phyloP scores from a whole-genome alignment of 805 yeast species.

The Candida anglica region DNA sequence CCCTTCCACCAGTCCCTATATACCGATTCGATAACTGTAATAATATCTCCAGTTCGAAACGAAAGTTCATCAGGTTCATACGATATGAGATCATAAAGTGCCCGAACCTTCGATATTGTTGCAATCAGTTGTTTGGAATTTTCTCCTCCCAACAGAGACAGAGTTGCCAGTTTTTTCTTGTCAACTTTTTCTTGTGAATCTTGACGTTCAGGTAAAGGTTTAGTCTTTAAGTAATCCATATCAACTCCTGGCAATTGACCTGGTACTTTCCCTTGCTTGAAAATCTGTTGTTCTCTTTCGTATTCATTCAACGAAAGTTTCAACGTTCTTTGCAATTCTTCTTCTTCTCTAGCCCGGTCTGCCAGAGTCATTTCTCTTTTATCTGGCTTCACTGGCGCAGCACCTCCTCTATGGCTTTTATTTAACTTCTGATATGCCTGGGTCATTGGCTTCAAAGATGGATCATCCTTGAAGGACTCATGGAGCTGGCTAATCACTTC shows the following conservation, averaged over 20 bases:
- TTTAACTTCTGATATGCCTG: slow-evolving; percentile 54
- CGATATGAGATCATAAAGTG: slow-evolving; percentile 76
- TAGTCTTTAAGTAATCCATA: slow-evolving; percentile 16
- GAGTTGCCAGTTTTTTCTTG: slow-evolving; percentile 6
- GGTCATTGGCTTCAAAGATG: slow-evolving; percentile 66
- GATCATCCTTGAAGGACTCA: slow-evolving; percentile 64
- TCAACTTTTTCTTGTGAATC: slow-evolving; percentile 7
- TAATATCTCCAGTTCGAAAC: slow-evolving; percentile 82
- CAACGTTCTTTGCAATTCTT: slow-evolving; percentile 72
- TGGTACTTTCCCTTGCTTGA: too few relatives aligned
- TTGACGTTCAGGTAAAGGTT: slow-evolving; percentile 33
- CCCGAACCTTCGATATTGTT: slow-evolving; percentile 65
- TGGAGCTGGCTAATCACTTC: slow-evolving; percentile 68
- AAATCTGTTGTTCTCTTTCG: slow-evolving; percentile 33
- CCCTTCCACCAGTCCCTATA: slow-evolving; percentile 98
- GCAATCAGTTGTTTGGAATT: slow-evolving; percentile 33
- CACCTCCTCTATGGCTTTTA: slow-evolving; percentile 26
- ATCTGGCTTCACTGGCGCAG: slow-evolving; percentile 54
- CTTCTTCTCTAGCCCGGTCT: slow-evolving; percentile 65
- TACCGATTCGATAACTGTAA: slow-evolving; percentile 80
- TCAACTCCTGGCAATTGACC: too few relatives aligned
- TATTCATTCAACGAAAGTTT: slow-evolving; percentile 68
- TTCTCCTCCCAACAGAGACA: slow-evolving; percentile 11
- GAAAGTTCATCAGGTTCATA: slow-evolving; percentile 84
- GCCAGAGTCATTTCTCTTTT: slow-evolving; percentile 44